Conservation (phyloP, 164 flowering plant species). For the Protea cynaroides region DNA sequence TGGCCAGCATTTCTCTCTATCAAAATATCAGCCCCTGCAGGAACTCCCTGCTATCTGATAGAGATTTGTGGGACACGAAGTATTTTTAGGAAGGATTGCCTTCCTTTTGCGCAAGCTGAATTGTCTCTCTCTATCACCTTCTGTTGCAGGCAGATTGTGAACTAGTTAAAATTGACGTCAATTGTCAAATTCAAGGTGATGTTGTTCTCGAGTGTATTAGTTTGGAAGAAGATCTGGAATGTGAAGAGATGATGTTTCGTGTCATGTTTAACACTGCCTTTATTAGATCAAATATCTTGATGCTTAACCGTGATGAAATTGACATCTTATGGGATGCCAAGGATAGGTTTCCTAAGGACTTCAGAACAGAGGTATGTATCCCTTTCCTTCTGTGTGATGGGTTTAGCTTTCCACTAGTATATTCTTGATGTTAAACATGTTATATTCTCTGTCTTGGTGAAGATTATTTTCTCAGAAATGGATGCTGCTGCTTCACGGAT, state of each 20-base stretch:
- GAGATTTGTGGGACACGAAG: neutral
- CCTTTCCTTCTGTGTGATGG: neutral
- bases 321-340: slow-evolving; percentile 76
- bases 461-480: slow-evolving; percentile 90
- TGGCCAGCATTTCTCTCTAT: neutral
- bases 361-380: slow-evolving; percentile 79
- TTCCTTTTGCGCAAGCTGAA: neutral
- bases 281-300: slow-evolving; percentile 84
- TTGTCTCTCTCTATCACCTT: neutral
- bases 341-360: slow-evolving; percentile 75
- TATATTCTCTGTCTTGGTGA: slow-evolving; percentile 19
- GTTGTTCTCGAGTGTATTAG: slow-evolving; percentile 82
- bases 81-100: neutral
- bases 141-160: slow-evolving; percentile 78
- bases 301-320: slow-evolving; percentile 81
- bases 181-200: slow-evolving; percentile 90
- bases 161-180: slow-evolving; percentile 81
- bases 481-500: slow-evolving; percentile 52
- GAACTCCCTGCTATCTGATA: neutral
- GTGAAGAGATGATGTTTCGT: slow-evolving; percentile 76
- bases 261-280: slow-evolving; percentile 90
- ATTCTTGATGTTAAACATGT: slow-evolving; percentile 3
- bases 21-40: neutral
- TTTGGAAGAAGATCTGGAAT: slow-evolving; percentile 63
- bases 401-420: neutral